These are phyloP conservation scores for Meyerozyma athensensis DNA, from an alignment of 1,139 yeast genomes.

Conservation along the genomic window DNA sequence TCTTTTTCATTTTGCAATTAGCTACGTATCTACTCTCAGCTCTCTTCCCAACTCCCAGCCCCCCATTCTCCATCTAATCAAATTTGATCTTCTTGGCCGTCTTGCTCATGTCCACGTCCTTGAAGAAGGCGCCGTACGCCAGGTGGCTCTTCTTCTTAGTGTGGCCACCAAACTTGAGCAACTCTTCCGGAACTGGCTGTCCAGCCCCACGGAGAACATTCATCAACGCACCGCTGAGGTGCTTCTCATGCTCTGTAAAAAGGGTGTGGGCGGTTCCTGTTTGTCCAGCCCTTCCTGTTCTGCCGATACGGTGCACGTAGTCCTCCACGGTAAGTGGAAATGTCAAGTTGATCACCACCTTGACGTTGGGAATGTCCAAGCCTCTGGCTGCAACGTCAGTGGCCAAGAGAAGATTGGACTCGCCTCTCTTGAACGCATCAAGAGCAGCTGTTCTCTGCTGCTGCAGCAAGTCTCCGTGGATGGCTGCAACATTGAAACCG, in stretches of 20 bases:
- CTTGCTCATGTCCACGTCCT: slow-evolving; percentile 81
- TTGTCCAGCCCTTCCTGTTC: slow-evolving; percentile 98
- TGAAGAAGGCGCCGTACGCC: slow-evolving; percentile 94
- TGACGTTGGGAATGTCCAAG: slow-evolving; percentile 94
- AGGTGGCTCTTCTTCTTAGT: slow-evolving; percentile 96
- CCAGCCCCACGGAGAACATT: slow-evolving; percentile 90
- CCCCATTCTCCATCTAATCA: too few species aligned
- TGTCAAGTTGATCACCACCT: slow-evolving; percentile 90
- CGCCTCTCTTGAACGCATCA: slow-evolving; percentile 79
- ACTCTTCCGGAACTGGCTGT: slow-evolving; percentile 95
- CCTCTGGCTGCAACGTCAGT: slow-evolving; percentile 99
- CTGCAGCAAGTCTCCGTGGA: slow-evolving; percentile 94
- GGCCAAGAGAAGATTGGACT: slow-evolving; percentile 73
- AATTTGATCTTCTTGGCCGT: slow-evolving; percentile 92
- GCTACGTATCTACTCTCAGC: too few species aligned
- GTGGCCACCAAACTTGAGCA: slow-evolving; percentile 93
- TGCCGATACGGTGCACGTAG: slow-evolving; percentile 95
- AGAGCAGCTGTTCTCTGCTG: slow-evolving; percentile 88
- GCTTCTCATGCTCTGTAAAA: slow-evolving; percentile 96
- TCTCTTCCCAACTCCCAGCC: too few species aligned
- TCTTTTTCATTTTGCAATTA: too few species aligned
- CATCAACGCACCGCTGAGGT: slow-evolving; percentile 89
- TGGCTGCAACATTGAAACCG: slow-evolving; percentile 82
- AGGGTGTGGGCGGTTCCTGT: slow-evolving; percentile 92
- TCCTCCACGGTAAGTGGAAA: slow-evolving; percentile 98